Evolutionary conservation across 352 stramenopile genomes (phyloP), one percentile per base, ranked within the genome.

Genomic region (Phytophthora nicotianae): DNA sequence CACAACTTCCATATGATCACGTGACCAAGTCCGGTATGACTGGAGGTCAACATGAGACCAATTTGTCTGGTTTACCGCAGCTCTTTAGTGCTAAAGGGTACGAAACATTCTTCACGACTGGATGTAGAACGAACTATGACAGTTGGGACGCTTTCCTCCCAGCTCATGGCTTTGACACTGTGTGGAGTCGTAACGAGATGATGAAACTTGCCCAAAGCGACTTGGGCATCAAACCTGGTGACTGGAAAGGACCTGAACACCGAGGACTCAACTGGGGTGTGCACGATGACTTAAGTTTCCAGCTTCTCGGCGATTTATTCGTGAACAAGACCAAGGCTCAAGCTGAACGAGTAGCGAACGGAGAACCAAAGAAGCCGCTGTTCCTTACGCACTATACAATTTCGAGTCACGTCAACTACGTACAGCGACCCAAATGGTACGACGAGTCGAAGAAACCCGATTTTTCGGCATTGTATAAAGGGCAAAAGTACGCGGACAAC

Each of bases 381-480:
- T 87, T 84, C 38, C 54, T 86, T 14, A 86, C 69, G 4, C 75
- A 85, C 49, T 89, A 87, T 61, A 85, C 77, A 5, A 87, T 89
- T 56, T 83, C 74, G 3, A 86, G 74, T 43, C 79, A 89, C 63
- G 65, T 63, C 20, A 54, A 65, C 33, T 89, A 75, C 45, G 33
- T 57, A 16, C 50, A 74, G 0, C 57, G 63, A 7, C 72, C 79
- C 2, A 58, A 68, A 37, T 86, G 79, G 79, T 82, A 77, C 51
- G 46, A 69, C 0, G 29, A 73, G 1, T 11, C 40, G 0, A 51
- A 72, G 10, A 65, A 81, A 20, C 75, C 76, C 0, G 77, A 86
- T 35, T 78, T 85, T n/a, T 75, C 66, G 0, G 47, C 72, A 9
- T 56, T 84, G 20, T 80, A 76, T 17, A 41, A 69, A 13, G 58